Evolutionary conservation across 768 basidiomycete species (phyloP).

Genomic region (Amanita phalloides): DNA sequence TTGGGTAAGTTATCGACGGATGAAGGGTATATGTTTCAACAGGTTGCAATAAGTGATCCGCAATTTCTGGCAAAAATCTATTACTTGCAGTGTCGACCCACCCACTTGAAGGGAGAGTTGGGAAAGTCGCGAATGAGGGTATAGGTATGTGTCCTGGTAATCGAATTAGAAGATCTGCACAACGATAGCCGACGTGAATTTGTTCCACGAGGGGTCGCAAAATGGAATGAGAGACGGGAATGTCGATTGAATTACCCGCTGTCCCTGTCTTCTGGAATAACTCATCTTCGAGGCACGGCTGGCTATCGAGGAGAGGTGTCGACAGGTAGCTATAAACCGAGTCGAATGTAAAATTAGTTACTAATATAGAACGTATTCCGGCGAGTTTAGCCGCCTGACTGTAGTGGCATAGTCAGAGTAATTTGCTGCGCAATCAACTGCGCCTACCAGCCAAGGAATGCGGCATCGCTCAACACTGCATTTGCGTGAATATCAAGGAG

Average conservation of each 20-base stretch:
- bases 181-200: slow-evolving; percentile 53
- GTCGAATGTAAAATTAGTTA: slow-evolving; percentile 83
- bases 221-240: slow-evolving; percentile 36
- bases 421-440: not conserved
- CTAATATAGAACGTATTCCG: slow-evolving; percentile 56
- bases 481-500: slow-evolving; percentile 37
- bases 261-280: slow-evolving; percentile 10
- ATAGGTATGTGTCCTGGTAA: slow-evolving; percentile 71
- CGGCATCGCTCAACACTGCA: slow-evolving; percentile 67
- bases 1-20: slow-evolving; percentile 29
- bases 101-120: slow-evolving; percentile 44
- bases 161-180: slow-evolving; percentile 59
- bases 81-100: slow-evolving; percentile 50
- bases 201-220: slow-evolving; percentile 56
- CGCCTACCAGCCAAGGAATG: slow-evolving; percentile 66
- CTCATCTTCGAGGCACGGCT: slow-evolving; percentile 8
- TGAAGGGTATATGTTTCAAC: slow-evolving; percentile 22
- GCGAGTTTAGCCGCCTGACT: slow-evolving; percentile 59
- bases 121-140: slow-evolving; percentile 50
- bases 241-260: slow-evolving; percentile 32
- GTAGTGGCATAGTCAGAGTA: slow-evolving; percentile 1
- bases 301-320: slow-evolving; percentile 37
- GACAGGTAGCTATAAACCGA: slow-evolving; percentile 73
- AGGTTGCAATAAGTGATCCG: slow-evolving; percentile 26
- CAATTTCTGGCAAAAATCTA: slow-evolving; percentile 34